Evolutionary conservation across 2,329 filamentous ascomycete genomes (phyloP), one percentile per base, ranked within the genome.

Genomic region (Grosmannia huntii): DNA sequence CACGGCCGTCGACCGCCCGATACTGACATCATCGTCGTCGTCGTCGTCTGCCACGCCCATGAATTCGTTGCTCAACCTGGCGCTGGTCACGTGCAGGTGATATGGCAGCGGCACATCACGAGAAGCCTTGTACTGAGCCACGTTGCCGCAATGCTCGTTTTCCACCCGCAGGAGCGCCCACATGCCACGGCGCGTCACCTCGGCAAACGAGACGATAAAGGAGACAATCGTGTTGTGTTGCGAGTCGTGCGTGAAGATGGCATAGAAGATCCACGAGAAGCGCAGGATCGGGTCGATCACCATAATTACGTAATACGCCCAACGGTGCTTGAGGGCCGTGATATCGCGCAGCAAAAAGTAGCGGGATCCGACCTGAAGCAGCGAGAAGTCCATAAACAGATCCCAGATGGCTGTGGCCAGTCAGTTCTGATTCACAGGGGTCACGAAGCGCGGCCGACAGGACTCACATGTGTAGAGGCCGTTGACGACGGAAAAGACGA

Each of bases 141-240:
- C 92, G 65, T 96, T 96, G 58, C 87, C 85, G 72, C 90, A 96
- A 72, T 99, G 94, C 66, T 99, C 94, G 70, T 99, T 99, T 71
- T 99, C 94, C 28, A 99, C 91, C 48, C 94, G 89, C 69, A 99
- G 87, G 4, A 97, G 76, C 0, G 87, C 85, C 94, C 94, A 99
- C 68, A 96, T 83, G 61, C 90, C 91, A 68, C 94, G 78, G 36
- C 94, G 83, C n/a, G 82, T 78, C 25, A 95, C 83, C 69, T 99
- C 94, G 10, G 85, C 82, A 3, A 96, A 73, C 1, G 82, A 79
- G 19, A 96, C 82, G 33, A 87, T 64, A 70, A 97, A 97, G 1
- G 89, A 90, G 5, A 90, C 80, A 2, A 90, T 69, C 3, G 88
- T 87, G 1, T 87, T 92, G 69, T 97, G 91, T 66, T 96, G 90